Conservation (phyloP, 2,329 filamentous ascomycete species). For the Grosmannia clavigera region DNA sequence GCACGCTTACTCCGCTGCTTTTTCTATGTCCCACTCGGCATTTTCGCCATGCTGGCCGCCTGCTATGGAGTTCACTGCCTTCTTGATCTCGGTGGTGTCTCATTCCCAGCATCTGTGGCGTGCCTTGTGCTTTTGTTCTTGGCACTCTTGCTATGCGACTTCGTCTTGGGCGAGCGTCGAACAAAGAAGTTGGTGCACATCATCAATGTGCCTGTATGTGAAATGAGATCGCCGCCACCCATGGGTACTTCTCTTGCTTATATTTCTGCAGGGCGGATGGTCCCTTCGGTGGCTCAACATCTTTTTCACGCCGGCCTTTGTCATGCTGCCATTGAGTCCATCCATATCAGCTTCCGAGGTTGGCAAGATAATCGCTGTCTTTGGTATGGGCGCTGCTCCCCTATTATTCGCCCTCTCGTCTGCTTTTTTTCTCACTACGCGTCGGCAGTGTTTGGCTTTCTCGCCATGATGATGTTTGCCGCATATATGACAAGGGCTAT, state of each 20-base stretch:
- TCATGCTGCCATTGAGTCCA: slow-evolving; percentile 44
- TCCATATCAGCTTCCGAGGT: slow-evolving; percentile 41
- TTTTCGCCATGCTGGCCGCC: slow-evolving; percentile 25
- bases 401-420: background rate
- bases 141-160: slow-evolving; percentile 33
- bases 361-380: slow-evolving; percentile 46
- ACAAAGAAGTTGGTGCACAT: slow-evolving; percentile 34
- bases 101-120: slow-evolving; percentile 48
- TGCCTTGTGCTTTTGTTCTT: slow-evolving; percentile 43
- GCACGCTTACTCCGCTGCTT: slow-evolving; percentile 24
- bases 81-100: slow-evolving; percentile 31
- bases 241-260: slow-evolving; percentile 5
- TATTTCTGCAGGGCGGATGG: slow-evolving; percentile 36
- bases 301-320: slow-evolving; percentile 47
- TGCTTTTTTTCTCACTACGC: background rate
- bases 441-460: slow-evolving; percentile 39
- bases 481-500: slow-evolving; percentile 42
- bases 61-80: slow-evolving; percentile 32
- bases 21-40: slow-evolving; percentile 36
- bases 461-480: slow-evolving; percentile 36
- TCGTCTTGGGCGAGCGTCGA: slow-evolving; percentile 31
- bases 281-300: slow-evolving; percentile 46
- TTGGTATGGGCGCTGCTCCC: slow-evolving; percentile 26
- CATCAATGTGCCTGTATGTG: slow-evolving; percentile 39
- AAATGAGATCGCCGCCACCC: background rate